Base-by-base conservation (phyloP, 1,284 basidiomycete species). In the Cutaneotrichosporon curvatum region DNA sequence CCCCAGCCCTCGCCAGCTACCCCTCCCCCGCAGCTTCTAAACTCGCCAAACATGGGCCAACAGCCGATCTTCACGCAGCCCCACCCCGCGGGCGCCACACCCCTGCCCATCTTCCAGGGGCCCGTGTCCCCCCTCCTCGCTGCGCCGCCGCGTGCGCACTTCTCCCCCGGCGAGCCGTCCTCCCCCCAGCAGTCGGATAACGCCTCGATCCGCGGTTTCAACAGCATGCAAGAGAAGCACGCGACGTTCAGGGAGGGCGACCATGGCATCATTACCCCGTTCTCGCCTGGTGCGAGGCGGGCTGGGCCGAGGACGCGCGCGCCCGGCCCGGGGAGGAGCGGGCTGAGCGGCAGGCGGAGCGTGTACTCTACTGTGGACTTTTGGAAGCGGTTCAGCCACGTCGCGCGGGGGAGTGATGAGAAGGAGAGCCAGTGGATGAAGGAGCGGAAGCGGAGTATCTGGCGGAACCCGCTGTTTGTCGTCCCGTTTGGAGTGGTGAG, bases 241-340 rank as follows among this genome's bases (percentile, higher is more conserved):
- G 63, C 65, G 2, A 50, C 66, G 39, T 68, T 70, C 52, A 47
- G 65, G 16, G 65, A 60, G 22, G 67, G 63, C 25, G 58, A 67
- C 20, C 61, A 65, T 22, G 63, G 65, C 47, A 47, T 68, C n/a
- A 40, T 66, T 23, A 45, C 51, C 10, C 63, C 64, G 1, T 62
- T 64, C 40, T 62, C 60, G 9, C 59, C 62, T 14, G 32, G 48
- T 22, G 47, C 47, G 28, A 48, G 52, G 11, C 35, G 40, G 40
- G 40, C 51, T 5, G 56, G 40, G 18, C 56, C 45, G 19, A 44
- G 36, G 37, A 46, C 48, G n/a, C 50, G 51, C 40, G 25, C 25
- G 25, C 25, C 12, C 12, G 25, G 25, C 25, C 25, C 25, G 25
- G 25, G 25, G 25, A 12, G 8, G 25, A 28, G n/a, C n/a, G n/a